phyloP scores from a whole-genome alignment of 495 filamentous ascomycete genomes.

The Hyaloscypha hepaticicola region DNA sequence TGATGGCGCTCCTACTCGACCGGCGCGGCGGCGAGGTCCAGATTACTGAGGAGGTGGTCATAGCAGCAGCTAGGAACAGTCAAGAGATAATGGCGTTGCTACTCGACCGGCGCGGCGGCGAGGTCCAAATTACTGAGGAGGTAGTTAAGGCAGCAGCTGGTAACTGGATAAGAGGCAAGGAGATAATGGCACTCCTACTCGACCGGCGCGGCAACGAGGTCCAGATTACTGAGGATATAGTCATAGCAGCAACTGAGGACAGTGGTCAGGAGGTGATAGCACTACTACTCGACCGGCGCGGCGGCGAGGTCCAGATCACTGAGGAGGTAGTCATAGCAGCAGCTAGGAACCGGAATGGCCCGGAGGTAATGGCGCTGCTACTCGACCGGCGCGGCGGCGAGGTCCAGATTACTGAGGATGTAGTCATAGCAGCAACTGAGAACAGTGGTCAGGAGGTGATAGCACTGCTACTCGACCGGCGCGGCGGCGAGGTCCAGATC shows the following conservation, averaged over 20 bases:
- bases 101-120: conserved; percentile 14
- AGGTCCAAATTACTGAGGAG: conserved; percentile 3
- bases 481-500: conserved; percentile 13
- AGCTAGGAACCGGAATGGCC: not conserved
- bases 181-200: not conserved
- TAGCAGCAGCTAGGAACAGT: not conserved
- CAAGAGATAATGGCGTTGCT: conserved; percentile 18
- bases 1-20: conserved; percentile 25
- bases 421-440: conserved; percentile 12
- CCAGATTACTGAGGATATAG: not conserved
- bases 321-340: not conserved
- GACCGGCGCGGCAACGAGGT: not conserved
- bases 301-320: too few species aligned
- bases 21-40: conserved; percentile 7
- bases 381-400: conserved; percentile 18
- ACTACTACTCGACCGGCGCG: too few species aligned
- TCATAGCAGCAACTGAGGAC: not conserved
- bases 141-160: conserved; percentile 1
- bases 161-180: not conserved
- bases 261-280: not conserved
- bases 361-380: conserved; percentile 21
- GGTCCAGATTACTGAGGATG: conserved; percentile 19
- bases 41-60: conserved; percentile 17
- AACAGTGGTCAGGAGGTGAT: conserved; percentile 18
- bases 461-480: conserved; percentile 23